Base-by-base conservation (phyloP, 1,284 basidiomycete genomes). In the Trichosporon faecale region DNA sequence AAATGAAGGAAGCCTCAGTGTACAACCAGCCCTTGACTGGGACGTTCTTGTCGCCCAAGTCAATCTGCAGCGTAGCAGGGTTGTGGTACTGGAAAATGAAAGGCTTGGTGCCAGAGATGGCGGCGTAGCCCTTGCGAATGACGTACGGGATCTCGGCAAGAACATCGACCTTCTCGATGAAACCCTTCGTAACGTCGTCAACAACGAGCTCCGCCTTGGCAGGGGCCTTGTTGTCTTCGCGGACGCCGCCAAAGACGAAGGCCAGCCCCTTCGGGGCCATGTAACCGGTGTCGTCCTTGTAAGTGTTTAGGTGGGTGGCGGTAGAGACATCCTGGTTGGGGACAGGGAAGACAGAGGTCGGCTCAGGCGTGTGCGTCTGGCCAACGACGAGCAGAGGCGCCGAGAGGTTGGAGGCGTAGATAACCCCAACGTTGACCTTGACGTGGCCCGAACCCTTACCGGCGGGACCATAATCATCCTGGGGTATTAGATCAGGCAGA, bases 141-240 rank as follows among this genome's bases (percentile, higher is more conserved):
- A 97, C 89, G 75, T 91, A 91, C 8, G 97, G 97, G 76, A 99
- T 95, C 85, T 99, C 95, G 3, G 92, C 94, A 18, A 99, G 87
- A 0, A 99, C 90, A 78, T 99, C 95, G 18, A 99, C 94, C 86
- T 98, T 98, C 84, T 98, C 95, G 63, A 99, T 89, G 79, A 99
- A 85, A 0, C 95, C 71, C 89, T 87, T 14, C 88, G 85, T 25
- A 12, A 85, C 79, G 27, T 91, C 72, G 44, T 86, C 86, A 18
- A 88, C 89, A 52, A 87, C 85, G 63, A 93, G 79, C 3, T 80
- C 82, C 1, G 89, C 90, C n/a, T 86, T 84, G 0, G 85, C 85
- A 37, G 86, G 87, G 12, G 79, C 80, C 23, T 76, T 72, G 27
- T 75, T 77, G 84, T 78, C 76, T 87, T 72, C 64, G 91, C 82